Base-by-base conservation (phyloP, 2,329 filamentous ascomycete genomes). In the Raffaelea ambrosiae region DNA sequence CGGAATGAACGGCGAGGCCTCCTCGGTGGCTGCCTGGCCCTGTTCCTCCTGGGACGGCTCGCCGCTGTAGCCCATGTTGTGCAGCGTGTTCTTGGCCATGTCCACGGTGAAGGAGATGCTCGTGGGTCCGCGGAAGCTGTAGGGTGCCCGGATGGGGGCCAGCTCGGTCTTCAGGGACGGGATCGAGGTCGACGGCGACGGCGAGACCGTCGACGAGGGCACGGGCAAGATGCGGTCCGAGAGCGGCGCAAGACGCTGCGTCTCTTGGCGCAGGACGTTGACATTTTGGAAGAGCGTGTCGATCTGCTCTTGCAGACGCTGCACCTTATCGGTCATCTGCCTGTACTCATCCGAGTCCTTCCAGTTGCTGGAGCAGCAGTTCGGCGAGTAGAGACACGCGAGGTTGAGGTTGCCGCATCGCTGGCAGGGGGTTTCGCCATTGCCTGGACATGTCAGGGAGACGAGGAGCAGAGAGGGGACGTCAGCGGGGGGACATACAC, bases 71-170 rank as follows among this genome's bases (percentile, higher is more conserved):
- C 89, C 89, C 86, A 95, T 95, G 51, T 83, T 90, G 59, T 89
- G 84, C 35, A 95, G 73, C 44, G 89, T 95, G 46, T 79, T 87
- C 63, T 88, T 90, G 33, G 90, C 89, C 14, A 95, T 83, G 53
- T 91, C 86, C 26, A 95, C 77, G 55, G 85, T 90, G 65, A 90
- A 95, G 2, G 84, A 81, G 42, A 82, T 84, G 65, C 88, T 95
- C 1, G 88, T 95, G 1, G 88, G 88, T 1, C 53, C 53, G 48
- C 86, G 83, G 60, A 93, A 95, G 21, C 78, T 76, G 4, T 81
- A 79, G 50, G 76, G 79, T 54, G 58, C 52, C 3, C 69, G 78
- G 60, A 68, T 66, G 52, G 73, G 74, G 3, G 71, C 60, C 23
- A 70, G 63, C 31, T 73, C 69, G 38, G 71, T 59, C n/a, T 65